Base-by-base conservation (phyloP, 1,284 basidiomycete species). In the Meira miltonrushii region DNA sequence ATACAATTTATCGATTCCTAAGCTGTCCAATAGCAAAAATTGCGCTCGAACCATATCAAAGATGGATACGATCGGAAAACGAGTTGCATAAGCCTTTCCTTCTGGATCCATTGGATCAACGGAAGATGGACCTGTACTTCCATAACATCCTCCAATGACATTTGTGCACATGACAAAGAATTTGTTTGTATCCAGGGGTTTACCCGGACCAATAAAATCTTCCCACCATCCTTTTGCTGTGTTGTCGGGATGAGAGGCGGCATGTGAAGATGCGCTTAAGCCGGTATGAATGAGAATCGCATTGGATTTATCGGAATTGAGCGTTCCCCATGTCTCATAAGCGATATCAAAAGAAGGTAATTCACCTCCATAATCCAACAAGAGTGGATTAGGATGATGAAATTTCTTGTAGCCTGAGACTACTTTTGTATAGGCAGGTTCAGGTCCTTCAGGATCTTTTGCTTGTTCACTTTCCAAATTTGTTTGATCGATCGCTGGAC, bases 131-230 rank as follows among this genome's bases (percentile, higher is more conserved):
- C 95, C 94, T 0, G 95, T 97, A 2, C 89, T 90, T 25, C 94
- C 94, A 74, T 96, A 98, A 81, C 94, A 98, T 0, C 95, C 93
- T 2, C 94, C 94, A 37, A 99, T 84, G 57, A 95, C 93, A 79
- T 98, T 99, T 12, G 92, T 92, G 81, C 94, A 99, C 51, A 98
- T 87, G 75, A 98, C 83, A 80, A 90, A 97, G 82, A 89, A 96
- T 55, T 86, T 85, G 76, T 92, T 83, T 2, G 94, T 97, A 81
- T 99, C 95, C 39, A 99, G 83, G 2, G 92, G 86, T 55, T 74
- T 77, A 60, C 91, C 91, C 1, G 93, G 92, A 0, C 95, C 94
- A 62, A 99, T 92, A 80, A 97, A 99, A 70, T 89, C 88, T 80
- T 98, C 89, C 94, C 94, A 98, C 95, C 94, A 99, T 5, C 95